Conservation (phyloP, 2,329 filamentous ascomycete species). For the Paecilomyces sp. region DNA sequence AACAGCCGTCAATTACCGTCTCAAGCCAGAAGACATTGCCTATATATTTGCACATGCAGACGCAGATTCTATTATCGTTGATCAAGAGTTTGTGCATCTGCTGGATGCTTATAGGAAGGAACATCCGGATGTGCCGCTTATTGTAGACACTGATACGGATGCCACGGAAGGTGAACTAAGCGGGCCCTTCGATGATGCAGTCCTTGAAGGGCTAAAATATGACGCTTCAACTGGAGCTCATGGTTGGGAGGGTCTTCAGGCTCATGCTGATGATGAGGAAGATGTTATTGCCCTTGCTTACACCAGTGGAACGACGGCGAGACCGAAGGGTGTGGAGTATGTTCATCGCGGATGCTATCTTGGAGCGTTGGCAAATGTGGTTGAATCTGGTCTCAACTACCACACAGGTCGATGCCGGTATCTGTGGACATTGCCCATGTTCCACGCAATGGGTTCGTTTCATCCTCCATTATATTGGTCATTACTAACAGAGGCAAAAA, state of each 20-base stretch:
- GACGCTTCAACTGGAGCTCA: constrained; percentile 59
- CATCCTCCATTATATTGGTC: constrained; percentile 38
- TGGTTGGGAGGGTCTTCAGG: constrained; percentile 71
- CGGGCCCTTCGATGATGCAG: constrained; percentile 75
- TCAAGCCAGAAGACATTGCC: constrained; percentile 76
- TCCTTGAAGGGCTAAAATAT: constrained; percentile 69
- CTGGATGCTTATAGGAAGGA: constrained; percentile 58
- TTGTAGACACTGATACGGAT: constrained; percentile 82
- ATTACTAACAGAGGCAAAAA: constrained; percentile 9
- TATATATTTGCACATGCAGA: constrained; percentile 89
- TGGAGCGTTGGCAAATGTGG: constrained; percentile 73
- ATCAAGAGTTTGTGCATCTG: constrained; percentile 68
- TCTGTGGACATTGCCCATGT: constrained; percentile 90
- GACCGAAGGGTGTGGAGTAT: constrained; percentile 87
- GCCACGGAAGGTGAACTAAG: constrained; percentile 63
- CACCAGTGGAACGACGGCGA: constrained; percentile 86
- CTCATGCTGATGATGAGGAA: constrained; percentile 67
- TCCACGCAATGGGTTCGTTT: constrained; percentile 51
- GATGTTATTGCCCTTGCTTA: constrained; percentile 81
- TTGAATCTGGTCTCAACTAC: constrained; percentile 79
- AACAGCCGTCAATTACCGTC: constrained; percentile 58
- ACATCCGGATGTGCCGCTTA: constrained; percentile 59
- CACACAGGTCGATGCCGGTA: constrained; percentile 66
- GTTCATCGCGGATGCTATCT: constrained; percentile 85
- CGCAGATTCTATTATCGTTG: constrained; percentile 79